Evolutionary conservation across 495 filamentous ascomycete genomes (phyloP).

Genomic region (Talaromyces trachyspermus): DNA sequence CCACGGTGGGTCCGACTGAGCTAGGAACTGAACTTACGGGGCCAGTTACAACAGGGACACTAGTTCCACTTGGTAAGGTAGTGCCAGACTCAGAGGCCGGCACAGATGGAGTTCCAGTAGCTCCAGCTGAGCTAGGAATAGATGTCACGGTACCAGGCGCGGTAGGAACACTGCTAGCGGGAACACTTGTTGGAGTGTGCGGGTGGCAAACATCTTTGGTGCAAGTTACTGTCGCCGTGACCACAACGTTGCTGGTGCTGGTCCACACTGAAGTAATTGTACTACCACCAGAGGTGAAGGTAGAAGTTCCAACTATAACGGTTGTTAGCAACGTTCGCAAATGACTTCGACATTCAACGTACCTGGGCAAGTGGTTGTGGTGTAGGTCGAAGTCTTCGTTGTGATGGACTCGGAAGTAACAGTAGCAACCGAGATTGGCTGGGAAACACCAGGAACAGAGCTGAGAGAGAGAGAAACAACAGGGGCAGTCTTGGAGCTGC

Average conservation of each 20-base stretch:
- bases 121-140: background rate
- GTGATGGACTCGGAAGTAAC: background rate
- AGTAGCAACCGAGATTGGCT: too few relatives aligned
- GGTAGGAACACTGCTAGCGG: background rate
- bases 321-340: background rate
- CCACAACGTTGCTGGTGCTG: constrained; percentile 4
- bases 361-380: constrained; percentile 11
- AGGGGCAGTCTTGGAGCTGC: too few relatives aligned
- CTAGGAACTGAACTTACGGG: background rate
- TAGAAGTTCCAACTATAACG: background rate
- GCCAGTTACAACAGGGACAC: background rate
- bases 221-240: constrained; percentile 5
- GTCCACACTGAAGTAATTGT: constrained; percentile 2
- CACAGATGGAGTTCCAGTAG: background rate
- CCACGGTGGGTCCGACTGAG: background rate
- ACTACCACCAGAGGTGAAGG: background rate
- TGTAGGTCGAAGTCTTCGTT: constrained; percentile 8
- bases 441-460: background rate
- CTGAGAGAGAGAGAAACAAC: too few relatives aligned
- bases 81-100: background rate
- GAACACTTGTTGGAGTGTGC: background rate
- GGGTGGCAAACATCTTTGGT: constrained; percentile 8
- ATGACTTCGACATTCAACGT: background rate
- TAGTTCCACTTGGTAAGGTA: background rate
- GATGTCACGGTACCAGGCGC: background rate